Percentiles rank a stretch among this genome's conserved stretches.
Evolutionary conservation across 176 grass and related monocot species (phyloP).

Genomic region (Zea mays): Zm-B73-REFERENCE-NAM-5.0 NC_050104.1:131405001-131405500

Average conservation of each 20-base stretch:
- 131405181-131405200: conserved; percentile 93
- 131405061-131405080: not conserved
- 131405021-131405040: not conserved
- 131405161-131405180: conserved; percentile 83
- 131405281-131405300: conserved; percentile 40
- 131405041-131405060: not conserved
- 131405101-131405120: conserved; percentile 92
- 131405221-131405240: conserved; percentile 36
- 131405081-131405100: conserved; percentile 28
- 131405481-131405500: not conserved
- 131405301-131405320: conserved; percentile 43
- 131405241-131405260: conserved; percentile 47
- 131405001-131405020: too few species aligned
- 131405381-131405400: conserved; percentile 33
- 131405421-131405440: conserved; percentile 16
- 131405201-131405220: conserved; percentile 11
- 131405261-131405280: conserved; percentile 45
- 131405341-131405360: conserved; percentile 24
- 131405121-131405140: conserved; percentile 83
- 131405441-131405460: conserved; percentile 13
- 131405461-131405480: not conserved
- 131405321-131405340: conserved; percentile 44
- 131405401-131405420: conserved; percentile 30
- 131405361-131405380: conserved; percentile 38
- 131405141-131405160: conserved; percentile 92